Percentiles rank a stretch among this genome's conserved stretches.
Evolutionary conservation across 2,329 filamentous ascomycete species (phyloP).

Genomic region (Sclerotiophoma versabilis): DNA sequence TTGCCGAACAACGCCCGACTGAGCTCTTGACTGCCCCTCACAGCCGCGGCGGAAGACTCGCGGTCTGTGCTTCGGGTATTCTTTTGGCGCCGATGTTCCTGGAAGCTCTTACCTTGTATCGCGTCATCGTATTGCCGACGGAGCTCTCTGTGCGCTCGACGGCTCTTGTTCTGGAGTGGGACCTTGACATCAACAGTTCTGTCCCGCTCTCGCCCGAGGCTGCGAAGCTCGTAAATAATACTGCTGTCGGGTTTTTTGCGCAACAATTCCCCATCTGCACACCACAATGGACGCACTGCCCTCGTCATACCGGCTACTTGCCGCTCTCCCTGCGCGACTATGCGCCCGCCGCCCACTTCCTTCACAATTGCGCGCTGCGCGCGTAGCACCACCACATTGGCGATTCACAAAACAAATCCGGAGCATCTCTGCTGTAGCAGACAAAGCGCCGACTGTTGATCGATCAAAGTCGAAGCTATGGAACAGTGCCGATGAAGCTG

Average conservation of each 20-base stretch:
- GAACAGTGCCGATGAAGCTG: conserved; percentile 47
- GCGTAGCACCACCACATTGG: conserved; percentile 29
- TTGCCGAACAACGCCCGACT: conserved; percentile 12
- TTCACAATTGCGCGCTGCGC: conserved; percentile 33
- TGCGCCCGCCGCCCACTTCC: conserved; percentile 37
- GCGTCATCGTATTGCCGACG: conserved; percentile 13
- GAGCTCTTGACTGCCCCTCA: conserved; percentile 14
- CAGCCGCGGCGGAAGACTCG: neutral
- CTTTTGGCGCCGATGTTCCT: conserved; percentile 13
- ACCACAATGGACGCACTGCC: conserved; percentile 41
- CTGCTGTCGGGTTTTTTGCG: conserved; percentile 6
- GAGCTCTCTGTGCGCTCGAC: conserved; percentile 5
- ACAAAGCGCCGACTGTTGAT: conserved; percentile 40
- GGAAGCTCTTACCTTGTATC: conserved; percentile 7
- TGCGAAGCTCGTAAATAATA: conserved; percentile 8
- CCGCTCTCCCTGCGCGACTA: conserved; percentile 38
- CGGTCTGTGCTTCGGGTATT: conserved; percentile 11
- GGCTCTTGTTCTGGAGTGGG: conserved; percentile 17
- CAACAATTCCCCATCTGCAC: conserved; percentile 1
- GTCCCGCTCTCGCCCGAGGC: conserved; percentile 9
- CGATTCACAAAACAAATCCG: conserved; percentile 32
- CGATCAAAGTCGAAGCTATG: conserved; percentile 48
- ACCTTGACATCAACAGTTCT: conserved; percentile 12
- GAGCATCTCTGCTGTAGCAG: conserved; percentile 30
- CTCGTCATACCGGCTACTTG: conserved; percentile 38